Percentiles rank a stretch among this genome's conserved stretches.
phyloP scores from a whole-genome alignment of 495 filamentous ascomycete species.

The Letharia columbiana region DNA sequence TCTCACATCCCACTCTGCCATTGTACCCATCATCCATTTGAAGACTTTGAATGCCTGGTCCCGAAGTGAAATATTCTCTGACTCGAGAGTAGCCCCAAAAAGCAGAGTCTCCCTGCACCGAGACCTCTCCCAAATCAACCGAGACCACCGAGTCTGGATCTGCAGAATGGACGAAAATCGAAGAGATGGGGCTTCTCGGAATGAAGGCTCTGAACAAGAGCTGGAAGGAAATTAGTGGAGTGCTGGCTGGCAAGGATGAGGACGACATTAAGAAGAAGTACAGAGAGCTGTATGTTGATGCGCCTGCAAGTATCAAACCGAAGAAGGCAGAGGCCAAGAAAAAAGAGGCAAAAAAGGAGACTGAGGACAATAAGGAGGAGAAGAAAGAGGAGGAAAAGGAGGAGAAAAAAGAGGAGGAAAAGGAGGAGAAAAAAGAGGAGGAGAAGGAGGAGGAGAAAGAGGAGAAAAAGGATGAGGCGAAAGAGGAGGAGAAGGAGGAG shows the following conservation, averaged over 20 bases:
- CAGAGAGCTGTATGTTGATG: slow-evolving; percentile 12
- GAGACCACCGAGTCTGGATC: not conserved
- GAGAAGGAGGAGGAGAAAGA: too few species aligned
- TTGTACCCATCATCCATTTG: not conserved
- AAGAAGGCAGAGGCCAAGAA: slow-evolving; percentile 2
- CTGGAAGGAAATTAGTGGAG: slow-evolving; percentile 27
- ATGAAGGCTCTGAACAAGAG: slow-evolving; percentile 24
- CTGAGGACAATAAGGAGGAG: not conserved
- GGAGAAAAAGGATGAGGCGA: too few species aligned
- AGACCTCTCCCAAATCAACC: not conserved
- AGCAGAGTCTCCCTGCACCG: not conserved
- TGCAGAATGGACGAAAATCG: slow-evolving; percentile 23
- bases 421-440: too few species aligned
- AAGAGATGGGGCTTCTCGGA: slow-evolving; percentile 25
- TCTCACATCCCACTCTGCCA: not conserved
- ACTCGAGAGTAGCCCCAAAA: not conserved
- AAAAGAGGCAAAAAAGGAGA: not conserved
- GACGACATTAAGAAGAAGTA: slow-evolving; percentile 27
- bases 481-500: slow-evolving; percentile 2
- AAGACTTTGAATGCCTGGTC: too few species aligned
- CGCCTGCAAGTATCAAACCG: not conserved
- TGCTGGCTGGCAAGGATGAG: slow-evolving; percentile 20
- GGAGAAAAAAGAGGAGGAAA: too few species aligned
- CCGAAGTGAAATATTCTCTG: not conserved
- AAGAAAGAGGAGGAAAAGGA: not conserved